Evolutionary conservation across 768 basidiomycete genomes (phyloP), one percentile per base, ranked within the genome.

Genomic region (Lactifluus subvellereus): DNA sequence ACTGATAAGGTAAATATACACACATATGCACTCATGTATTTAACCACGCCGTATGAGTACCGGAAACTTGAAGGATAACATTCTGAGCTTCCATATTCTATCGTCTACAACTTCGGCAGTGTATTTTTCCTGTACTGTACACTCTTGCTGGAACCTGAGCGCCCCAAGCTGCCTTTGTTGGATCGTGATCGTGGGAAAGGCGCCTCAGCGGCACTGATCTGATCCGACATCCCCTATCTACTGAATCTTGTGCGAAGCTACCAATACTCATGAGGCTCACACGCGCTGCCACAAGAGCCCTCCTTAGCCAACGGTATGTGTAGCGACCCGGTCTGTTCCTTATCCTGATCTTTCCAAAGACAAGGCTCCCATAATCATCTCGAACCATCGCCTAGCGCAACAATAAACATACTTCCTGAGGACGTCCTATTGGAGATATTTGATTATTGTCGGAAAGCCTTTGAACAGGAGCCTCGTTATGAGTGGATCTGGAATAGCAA

Each of bases 401-500:
- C n/a, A 37, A 53, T 52, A 33, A 6, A 30, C 1, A 42, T 18
- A 32, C 37, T 52, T n/a, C 32, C 58, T 1, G 38, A 59, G 22
- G 47, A 38, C 10, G 35, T 49, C 20, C 35, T 57, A 33, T 47
- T 57, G 33, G 57, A 37, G 20, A 37, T 57, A 57, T 57, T 57
- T 32, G 56, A 57, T 2, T 22, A 35, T 4, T 59, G n/a, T 48
- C 40, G 58, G 20, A 30, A 49, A 50, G 13, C 11, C 11, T 6
- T 47, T 27, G 6, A 50, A 18, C 47, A 13, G 18, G 49, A 43
- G 1, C 27, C 2, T 16, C 1, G 3, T 9, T 22, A 52, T 22
- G 38, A 33, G 18, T n/a, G 13, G 6, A 2, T 13, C 30, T 51
- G 57, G 57, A 38, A 51, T 16, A 13, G 57, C 35, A 43, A 6